Evolutionary conservation across 75 land plant species (phyloP).

Genomic region (Cryptomeria japonica): DNA sequence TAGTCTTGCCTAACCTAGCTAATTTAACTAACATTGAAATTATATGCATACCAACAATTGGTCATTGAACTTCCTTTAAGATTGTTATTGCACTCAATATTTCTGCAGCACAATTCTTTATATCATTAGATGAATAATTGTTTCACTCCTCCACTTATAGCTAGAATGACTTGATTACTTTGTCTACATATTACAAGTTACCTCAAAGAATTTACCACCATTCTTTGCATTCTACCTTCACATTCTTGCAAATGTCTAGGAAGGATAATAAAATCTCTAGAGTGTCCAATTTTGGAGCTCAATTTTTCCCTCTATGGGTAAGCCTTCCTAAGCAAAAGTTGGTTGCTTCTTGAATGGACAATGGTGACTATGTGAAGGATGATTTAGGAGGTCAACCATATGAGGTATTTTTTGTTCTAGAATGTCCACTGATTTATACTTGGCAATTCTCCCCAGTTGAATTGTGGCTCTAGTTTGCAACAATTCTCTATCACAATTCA

Average conservation of each 20-base stretch:
- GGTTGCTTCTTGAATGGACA: conserved; percentile 21
- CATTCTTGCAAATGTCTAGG: conserved; percentile 17
- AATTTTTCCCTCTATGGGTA: conserved; percentile 16
- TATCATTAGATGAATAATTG: conserved; percentile 14
- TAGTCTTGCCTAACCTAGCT: conserved; percentile 19
- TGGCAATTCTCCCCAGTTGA: conserved; percentile 17
- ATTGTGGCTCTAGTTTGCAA: no score
- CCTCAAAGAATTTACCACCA: conserved; percentile 21
- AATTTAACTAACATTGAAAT: conserved; percentile 29
- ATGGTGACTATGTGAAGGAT: neutral
- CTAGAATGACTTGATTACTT: conserved; percentile 18
- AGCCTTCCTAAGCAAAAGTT: conserved; percentile 26
- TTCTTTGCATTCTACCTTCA: conserved; percentile 15
- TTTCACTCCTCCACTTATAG: conserved; percentile 26
- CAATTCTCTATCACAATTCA: no score
- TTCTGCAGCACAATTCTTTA: conserved; percentile 24
- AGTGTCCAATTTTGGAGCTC: conserved; percentile 14
- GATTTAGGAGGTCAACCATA: conserved; percentile 15
- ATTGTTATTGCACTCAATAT: conserved; percentile 29
- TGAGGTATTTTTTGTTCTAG: conserved; percentile 11
- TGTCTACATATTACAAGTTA: conserved; percentile 19
- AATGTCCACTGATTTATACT: conserved; percentile 1
- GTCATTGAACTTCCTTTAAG: conserved; percentile 28
- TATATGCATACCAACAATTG: conserved; percentile 11
- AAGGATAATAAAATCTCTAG: conserved; percentile 22